Conservation (phyloP, 1,284 basidiomycete genomes). For the Moesziomyces sp. region DNA sequence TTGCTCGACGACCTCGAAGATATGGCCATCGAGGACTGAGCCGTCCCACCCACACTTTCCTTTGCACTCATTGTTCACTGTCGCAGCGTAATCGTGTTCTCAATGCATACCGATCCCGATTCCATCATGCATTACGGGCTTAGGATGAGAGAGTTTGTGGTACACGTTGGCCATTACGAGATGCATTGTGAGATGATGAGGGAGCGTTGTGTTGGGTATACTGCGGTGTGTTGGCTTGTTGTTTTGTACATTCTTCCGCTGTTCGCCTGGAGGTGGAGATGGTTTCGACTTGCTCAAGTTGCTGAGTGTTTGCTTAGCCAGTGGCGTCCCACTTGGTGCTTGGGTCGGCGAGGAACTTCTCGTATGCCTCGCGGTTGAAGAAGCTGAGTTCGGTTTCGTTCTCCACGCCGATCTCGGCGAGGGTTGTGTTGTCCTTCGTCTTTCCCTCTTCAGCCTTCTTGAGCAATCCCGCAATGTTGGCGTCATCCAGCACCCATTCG, state of each 20-base stretch:
- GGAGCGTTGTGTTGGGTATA: background rate
- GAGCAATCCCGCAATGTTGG: conserved; percentile 5
- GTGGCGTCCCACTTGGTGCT: conserved; percentile 60
- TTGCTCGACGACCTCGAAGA: conserved; percentile 88
- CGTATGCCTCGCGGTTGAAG: conserved; percentile 60
- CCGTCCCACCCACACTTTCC: too few relatives aligned
- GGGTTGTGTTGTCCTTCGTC: conserved; percentile 28
- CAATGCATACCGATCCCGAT: background rate
- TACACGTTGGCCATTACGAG: background rate
- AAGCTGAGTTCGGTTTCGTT: conserved; percentile 66
- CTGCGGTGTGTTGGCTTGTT: background rate
- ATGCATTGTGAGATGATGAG: background rate
- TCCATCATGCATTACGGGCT: background rate
- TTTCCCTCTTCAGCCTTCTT: conserved; percentile 6
- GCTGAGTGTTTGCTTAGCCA: conserved; percentile 3
- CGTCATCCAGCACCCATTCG: conserved; percentile 59
- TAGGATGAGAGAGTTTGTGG: too few relatives aligned
- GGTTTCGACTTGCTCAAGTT: too few relatives aligned
- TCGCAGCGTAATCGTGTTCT: background rate
- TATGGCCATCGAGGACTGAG: conserved; percentile 56
- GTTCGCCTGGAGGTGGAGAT: too few relatives aligned
- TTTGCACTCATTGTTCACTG: background rate
- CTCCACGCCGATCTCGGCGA: conserved; percentile 56
- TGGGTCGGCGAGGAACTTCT: conserved; percentile 58
- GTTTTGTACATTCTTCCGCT: too few relatives aligned